Evolutionary conservation across 139 green algal species (phyloP).

Genomic region (Dunaliella primolecta): DNA sequence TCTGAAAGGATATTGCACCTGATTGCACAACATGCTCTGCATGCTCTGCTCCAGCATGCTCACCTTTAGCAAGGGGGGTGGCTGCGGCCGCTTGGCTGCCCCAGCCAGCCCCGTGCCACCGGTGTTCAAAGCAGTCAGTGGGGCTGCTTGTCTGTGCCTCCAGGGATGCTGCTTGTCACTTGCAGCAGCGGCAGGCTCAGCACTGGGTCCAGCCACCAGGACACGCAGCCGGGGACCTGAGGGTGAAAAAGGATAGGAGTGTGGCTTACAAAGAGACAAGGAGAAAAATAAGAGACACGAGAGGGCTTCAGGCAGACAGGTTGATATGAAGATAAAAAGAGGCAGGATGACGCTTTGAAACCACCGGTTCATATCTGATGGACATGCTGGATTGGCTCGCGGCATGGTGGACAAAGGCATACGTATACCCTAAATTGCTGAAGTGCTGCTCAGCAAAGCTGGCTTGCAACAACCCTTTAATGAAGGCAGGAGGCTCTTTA

Average conservation of each 20-base stretch:
- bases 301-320: background rate
- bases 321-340: too few species aligned
- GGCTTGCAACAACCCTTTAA: too few species aligned
- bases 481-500: too few species aligned
- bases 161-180: background rate
- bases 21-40: too few species aligned
- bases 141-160: background rate
- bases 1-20: too few species aligned
- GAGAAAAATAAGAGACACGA: background rate
- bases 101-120: too few species aligned
- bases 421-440: too few species aligned
- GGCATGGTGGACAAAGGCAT: too few species aligned
- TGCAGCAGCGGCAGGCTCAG: background rate
- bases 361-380: too few species aligned
- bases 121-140: background rate
- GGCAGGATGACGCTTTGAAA: too few species aligned
- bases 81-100: background rate
- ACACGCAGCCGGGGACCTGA: background rate
- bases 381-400: background rate
- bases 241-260: background rate
- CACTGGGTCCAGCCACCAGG: background rate
- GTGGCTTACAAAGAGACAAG: background rate
- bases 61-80: background rate
- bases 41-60: background rate
- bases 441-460: too few species aligned